These are phyloP conservation scores for Amyloporia xantha DNA, from an alignment of 768 basidiomycete genomes.

Conservation along the genomic window DNA sequence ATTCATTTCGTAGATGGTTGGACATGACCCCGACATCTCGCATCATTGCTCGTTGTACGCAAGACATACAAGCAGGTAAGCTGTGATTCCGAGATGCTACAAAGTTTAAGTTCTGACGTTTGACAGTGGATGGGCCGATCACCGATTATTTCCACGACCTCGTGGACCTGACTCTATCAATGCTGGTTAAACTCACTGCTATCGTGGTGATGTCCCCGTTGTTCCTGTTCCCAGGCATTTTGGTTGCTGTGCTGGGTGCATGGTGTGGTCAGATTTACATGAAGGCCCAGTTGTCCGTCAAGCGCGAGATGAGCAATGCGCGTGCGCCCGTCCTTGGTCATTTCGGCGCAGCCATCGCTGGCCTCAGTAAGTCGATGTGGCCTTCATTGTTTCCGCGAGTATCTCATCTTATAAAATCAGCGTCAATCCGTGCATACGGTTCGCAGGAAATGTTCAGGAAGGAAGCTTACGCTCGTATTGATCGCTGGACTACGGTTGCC, in stretches of 20 bases:
- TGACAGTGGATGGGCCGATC: constrained; percentile 25
- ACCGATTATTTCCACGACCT: constrained; percentile 21
- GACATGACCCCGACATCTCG: constrained; percentile 49
- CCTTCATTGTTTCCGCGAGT: background rate
- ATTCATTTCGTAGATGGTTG: constrained; percentile 33
- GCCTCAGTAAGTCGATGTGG: constrained; percentile 31
- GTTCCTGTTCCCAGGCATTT: constrained; percentile 35
- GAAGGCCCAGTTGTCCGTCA: constrained; percentile 49
- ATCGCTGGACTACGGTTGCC: constrained; percentile 38
- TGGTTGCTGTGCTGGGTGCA: constrained; percentile 32
- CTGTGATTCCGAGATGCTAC: background rate
- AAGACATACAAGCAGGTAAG: constrained; percentile 45
- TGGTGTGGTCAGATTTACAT: constrained; percentile 48
- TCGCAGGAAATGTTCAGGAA: constrained; percentile 38
- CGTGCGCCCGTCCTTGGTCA: constrained; percentile 45
- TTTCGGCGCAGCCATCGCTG: constrained; percentile 48
- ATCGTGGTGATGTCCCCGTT: constrained; percentile 34
- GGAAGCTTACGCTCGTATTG: constrained; percentile 39
- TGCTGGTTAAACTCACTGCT: constrained; percentile 31
- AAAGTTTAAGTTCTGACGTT: background rate
- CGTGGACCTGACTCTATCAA: constrained; percentile 24
- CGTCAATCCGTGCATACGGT: constrained; percentile 51
- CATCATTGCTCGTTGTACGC: constrained; percentile 60
- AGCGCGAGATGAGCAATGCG: constrained; percentile 49
- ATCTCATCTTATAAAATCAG: constrained; percentile 8